Evolutionary conservation across 441 rosid species (phyloP).

Genomic region (Euphorbia corollata): DNA sequence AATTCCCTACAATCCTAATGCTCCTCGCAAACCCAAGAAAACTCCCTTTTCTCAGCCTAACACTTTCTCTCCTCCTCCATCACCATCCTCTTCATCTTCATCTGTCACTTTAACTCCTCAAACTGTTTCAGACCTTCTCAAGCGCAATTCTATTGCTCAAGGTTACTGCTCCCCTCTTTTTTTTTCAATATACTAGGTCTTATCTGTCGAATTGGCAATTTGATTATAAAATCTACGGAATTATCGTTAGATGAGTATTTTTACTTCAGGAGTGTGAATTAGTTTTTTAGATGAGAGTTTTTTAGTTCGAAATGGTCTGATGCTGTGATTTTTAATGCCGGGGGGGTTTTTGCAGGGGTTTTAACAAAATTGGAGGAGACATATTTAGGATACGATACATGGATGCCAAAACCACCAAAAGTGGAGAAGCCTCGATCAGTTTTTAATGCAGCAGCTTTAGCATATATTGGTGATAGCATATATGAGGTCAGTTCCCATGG

Average conservation of each 20-base stretch:
- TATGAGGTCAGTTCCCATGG: slow-evolving; percentile 47
- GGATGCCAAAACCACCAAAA: slow-evolving; percentile 77
- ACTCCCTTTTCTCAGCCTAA: slow-evolving; percentile 11
- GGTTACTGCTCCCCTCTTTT: too few species aligned
- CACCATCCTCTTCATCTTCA: not conserved
- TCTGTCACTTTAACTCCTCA: too few species aligned
- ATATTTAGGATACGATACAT: slow-evolving; percentile 60
- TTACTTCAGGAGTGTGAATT: not conserved
- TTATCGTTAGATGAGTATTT: not conserved
- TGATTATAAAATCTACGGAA: not conserved
- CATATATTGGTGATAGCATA: slow-evolving; percentile 74
- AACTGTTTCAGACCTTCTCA: slow-evolving; percentile 51
- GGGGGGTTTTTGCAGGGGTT: slow-evolving; percentile 22
- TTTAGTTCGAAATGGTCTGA: not conserved
- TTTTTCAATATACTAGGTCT: too few species aligned
- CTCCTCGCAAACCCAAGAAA: slow-evolving; percentile 38
- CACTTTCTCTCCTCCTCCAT: slow-evolving; percentile 1
- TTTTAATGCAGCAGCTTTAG: slow-evolving; percentile 65
- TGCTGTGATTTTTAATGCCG: not conserved
- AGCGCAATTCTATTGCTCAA: slow-evolving; percentile 27
- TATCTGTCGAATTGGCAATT: not conserved
- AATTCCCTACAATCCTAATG: slow-evolving; percentile 49
- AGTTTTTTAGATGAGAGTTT: not conserved
- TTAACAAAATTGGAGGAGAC: slow-evolving; percentile 30
- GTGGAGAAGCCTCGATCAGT: slow-evolving; percentile 75